These are phyloP conservation scores for Blastobotrys aristatus DNA, from an alignment of 1,139 yeast genomes.

Conservation along the genomic window DNA sequence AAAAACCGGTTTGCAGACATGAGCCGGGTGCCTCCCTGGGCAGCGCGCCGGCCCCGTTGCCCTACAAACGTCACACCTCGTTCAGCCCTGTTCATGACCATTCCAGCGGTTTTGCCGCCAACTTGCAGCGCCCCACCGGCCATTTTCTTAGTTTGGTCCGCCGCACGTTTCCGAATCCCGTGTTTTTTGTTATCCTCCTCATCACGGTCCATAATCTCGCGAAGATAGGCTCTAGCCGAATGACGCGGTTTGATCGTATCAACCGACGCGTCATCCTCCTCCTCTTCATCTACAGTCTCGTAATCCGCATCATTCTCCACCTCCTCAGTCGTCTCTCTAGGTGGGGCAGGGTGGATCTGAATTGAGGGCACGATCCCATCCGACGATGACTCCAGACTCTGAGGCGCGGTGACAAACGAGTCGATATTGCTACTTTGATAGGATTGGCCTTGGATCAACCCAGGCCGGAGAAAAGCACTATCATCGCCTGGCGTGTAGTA, in stretches of 20 bases:
- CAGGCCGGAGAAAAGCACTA: not conserved
- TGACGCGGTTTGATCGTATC: not conserved
- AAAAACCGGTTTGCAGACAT: slow-evolving; percentile 19
- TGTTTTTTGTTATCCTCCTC: not conserved
- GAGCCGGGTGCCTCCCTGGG: slow-evolving; percentile 9
- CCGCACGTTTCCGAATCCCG: slow-evolving; percentile 2
- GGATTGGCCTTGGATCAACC: not conserved
- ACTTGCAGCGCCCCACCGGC: slow-evolving; percentile 5
- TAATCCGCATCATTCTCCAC: not conserved
- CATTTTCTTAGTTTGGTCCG: slow-evolving; percentile 1
- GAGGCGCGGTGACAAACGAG: slow-evolving; percentile 5
- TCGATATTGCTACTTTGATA: not conserved
- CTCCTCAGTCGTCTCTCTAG: not conserved
- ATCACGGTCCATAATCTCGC: not conserved
- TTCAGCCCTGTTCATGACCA: not conserved
- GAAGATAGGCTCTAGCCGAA: not conserved
- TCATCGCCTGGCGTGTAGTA: not conserved
- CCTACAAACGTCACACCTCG: not conserved
- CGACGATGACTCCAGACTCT: not conserved
- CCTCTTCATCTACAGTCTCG: not conserved
- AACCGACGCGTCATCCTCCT: not conserved
- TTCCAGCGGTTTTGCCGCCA: slow-evolving; percentile 1
- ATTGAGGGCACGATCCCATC: not conserved
- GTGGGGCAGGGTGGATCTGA: not conserved
- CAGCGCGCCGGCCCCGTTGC: not conserved